Base-by-base conservation (phyloP, 352 stramenopile genomes). In the Phytophthora pisi region DNA sequence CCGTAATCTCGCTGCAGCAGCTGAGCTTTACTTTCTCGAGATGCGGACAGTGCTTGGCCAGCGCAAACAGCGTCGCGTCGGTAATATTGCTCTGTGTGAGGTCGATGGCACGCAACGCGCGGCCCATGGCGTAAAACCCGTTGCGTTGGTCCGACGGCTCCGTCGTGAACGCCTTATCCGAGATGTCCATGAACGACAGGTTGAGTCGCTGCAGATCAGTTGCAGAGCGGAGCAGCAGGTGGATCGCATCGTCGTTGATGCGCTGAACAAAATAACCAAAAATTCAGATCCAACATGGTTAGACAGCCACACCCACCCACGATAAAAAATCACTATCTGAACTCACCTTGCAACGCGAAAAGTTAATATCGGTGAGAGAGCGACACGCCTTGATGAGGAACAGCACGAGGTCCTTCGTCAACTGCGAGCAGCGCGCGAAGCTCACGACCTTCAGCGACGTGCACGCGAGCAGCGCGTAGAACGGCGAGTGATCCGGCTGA, bases 181-280 rank as follows among this genome's bases (percentile, higher is more conserved):
- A 83, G 26, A 93, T 73, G 51, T 90, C 83, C 83, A 92, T 95
- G 71, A 93, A 96, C 36, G 89, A 95, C 61, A 96, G 72, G 61
- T 92, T 88, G 43, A 96, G 65, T 13, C 74, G 77, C 70, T 93
- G 67, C 18, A 96, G 66, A 30, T 79, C 67, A 7, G 79, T 76
- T n/a, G 78, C 70, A 2, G 85, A 86, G 31, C 77, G 74, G 58
- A 96, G 68, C 9, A 96, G 64, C 59, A 86, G 46, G 46, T 82
- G 80, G 43, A 95, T 89, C 23, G 81, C 86, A n/a, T 89, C 82
- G 65, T 84, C 90, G 15, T 81, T 68, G 74, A 96, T 95, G 36
- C 82, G 79, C 79, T 88, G 28, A 18, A 57, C 28, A 38, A 57
- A 10, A 30, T 30, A 55, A 24, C 45, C 50, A 47, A 15, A 43